Evolutionary conservation across 352 stramenopile species (phyloP).

Genomic region (Discostella stelligera): DNA sequence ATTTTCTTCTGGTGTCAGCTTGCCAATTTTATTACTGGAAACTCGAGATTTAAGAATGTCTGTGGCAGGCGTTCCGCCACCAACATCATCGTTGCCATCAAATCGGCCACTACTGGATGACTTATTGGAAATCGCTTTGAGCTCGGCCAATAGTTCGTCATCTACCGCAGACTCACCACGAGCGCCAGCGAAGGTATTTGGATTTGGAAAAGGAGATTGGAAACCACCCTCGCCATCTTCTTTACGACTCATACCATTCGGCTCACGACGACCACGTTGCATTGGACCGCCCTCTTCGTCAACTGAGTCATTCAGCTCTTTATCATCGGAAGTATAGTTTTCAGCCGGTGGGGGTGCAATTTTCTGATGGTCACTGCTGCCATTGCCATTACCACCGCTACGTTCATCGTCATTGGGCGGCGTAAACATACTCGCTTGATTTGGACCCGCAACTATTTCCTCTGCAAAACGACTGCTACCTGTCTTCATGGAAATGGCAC

Average conservation of each 20-base stretch:
- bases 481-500: constrained; percentile 48
- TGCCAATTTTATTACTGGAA: neutral
- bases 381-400: neutral
- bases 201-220: constrained; percentile 29
- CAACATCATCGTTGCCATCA: constrained; percentile 35
- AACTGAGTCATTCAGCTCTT: neutral
- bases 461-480: constrained; percentile 53
- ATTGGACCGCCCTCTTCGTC: neutral
- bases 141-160: constrained; percentile 68
- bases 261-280: neutral
- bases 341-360: neutral
- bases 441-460: constrained; percentile 31
- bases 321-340: neutral
- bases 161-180: constrained; percentile 63
- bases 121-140: constrained; percentile 70
- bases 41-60: neutral
- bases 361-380: neutral
- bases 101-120: constrained; percentile 53
- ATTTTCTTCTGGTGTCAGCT: constrained; percentile 12
- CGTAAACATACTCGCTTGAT: neutral
- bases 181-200: constrained; percentile 58
- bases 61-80: neutral
- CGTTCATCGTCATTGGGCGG: constrained; percentile 6
- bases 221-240: neutral
- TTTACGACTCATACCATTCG: too few species aligned